These are phyloP conservation scores for Apium graveolens DNA, from an alignment of 129 eudicot genomes.

Conservation along the genomic window DNA sequence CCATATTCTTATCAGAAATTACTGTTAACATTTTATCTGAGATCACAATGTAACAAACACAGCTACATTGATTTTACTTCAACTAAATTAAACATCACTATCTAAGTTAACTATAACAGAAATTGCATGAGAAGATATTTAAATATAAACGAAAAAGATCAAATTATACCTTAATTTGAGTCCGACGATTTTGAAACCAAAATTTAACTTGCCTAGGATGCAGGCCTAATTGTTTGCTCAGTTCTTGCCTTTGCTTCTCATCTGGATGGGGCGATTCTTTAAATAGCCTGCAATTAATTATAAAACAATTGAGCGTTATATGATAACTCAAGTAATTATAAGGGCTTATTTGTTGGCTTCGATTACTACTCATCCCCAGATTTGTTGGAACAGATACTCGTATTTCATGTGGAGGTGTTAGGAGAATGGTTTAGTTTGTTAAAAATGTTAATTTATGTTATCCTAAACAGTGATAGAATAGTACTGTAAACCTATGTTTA, in stretches of 20 bases:
- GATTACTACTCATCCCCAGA: too few species aligned
- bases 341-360: too few species aligned
- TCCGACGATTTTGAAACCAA: slow-evolving; percentile 99
- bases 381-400: too few species aligned
- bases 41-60: not conserved
- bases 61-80: not conserved
- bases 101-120: not conserved
- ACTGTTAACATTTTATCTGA: not conserved
- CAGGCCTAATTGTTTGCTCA: slow-evolving; percentile 92
- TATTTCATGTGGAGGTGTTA: too few species aligned
- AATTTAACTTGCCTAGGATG: slow-evolving; percentile 96
- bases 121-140: not conserved
- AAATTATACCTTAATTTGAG: slow-evolving; percentile 78
- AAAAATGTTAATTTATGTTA: not conserved
- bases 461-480: not conserved
- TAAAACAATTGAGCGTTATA: too few species aligned
- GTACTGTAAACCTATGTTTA: not conserved
- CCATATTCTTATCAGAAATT: not conserved
- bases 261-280: slow-evolving; percentile 99
- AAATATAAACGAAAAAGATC: not conserved
- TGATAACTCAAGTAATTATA: too few species aligned
- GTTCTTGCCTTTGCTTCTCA: slow-evolving; percentile 91
- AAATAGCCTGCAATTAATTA: slow-evolving; percentile 46
- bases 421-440: too few species aligned
- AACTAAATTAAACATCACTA: not conserved